A percentile compares a stretch with the other conserved stretches of the same genome.
Conservation (phyloP, 441 rosid species). For the Daphne laureola region DNA sequence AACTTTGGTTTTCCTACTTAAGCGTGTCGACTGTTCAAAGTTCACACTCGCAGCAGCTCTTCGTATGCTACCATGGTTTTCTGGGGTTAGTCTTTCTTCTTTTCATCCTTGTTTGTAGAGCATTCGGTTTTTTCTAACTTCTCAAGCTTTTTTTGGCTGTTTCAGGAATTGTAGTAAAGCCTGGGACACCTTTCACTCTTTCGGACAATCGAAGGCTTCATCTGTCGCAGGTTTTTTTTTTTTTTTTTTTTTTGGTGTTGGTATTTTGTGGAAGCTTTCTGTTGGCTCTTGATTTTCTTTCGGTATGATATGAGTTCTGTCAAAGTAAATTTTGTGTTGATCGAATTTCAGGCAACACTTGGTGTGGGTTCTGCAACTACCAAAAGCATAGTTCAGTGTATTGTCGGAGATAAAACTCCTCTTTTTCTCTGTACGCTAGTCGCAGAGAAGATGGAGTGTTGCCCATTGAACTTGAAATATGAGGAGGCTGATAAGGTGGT, state of each 20-base stretch:
- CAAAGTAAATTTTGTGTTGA: not conserved
- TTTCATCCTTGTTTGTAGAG: not conserved
- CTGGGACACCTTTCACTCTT: constrained; percentile 52
- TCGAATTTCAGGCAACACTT: constrained; percentile 52
- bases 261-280: not conserved
- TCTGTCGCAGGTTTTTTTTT: constrained; percentile 41
- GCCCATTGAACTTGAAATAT: constrained; percentile 60
- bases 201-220: constrained; percentile 42
- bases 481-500: constrained; percentile 60
- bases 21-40: too few species aligned
- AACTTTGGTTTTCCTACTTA: too few species aligned
- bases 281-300: not conserved
- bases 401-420: constrained; percentile 56
- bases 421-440: constrained; percentile 53
- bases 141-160: constrained; percentile 1
- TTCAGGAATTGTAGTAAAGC: constrained; percentile 66
- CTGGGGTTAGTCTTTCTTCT: constrained; percentile 16
- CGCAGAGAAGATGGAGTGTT: constrained; percentile 43
- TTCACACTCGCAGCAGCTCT: too few species aligned
- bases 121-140: not conserved
- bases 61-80: constrained; percentile 14
- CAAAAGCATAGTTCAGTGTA: constrained; percentile 62
- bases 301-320: not conserved
- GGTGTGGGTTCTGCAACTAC: constrained; percentile 34
- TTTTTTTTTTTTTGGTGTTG: not conserved